Base-by-base conservation (phyloP, 768 basidiomycete species). In the Leucosporidium scottii region DNA sequence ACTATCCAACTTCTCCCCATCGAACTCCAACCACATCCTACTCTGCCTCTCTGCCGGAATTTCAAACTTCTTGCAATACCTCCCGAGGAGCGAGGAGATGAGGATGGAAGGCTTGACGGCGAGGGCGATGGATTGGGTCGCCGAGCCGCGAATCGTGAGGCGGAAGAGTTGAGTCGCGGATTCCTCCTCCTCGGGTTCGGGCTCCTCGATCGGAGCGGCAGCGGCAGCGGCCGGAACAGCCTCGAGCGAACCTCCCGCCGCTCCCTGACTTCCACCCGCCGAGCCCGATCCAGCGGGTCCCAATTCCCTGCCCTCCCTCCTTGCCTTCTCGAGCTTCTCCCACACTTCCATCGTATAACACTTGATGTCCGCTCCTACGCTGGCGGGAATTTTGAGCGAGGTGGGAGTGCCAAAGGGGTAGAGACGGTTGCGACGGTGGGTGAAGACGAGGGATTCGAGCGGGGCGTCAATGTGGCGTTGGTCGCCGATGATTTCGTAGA, bases 351-450 rank as follows among this genome's bases (percentile, higher is more conserved):
- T 3, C 7, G 59, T 62, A 36, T 67, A 71, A 1, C 59, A 66
- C 23, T 23, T 23, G 49, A 71, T 48, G 1, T 34, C 13, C 1
- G 30, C 63, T 44, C 39, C 39, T 3, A 44, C 10, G 0, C 12
- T 25, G 8, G 7, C 20, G 6, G 5, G 0, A 20, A 67, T 36
- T 6, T 44, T 27, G 54, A 71, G 63, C 6, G 66, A 61, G 4
- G n/a, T 25, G 18, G 69, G 66, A 23, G 69, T 71, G 18, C 66
- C 69, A 20, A 67, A 71, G 6, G 66, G 65, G 66, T 54, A 71
- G 47, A 71, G 28, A 49, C 56, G 59, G 6, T 51, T 34, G 17
- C 48, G 28, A 8, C 28, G 13, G 51, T 64, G 20, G 34, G 60
- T 56, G 28, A 70, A 25, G 62, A 70, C 58, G 47, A 70, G 59